Conservation (phyloP, 2,329 filamentous ascomycete species). For the Zymoseptoria ardabiliae region DNA sequence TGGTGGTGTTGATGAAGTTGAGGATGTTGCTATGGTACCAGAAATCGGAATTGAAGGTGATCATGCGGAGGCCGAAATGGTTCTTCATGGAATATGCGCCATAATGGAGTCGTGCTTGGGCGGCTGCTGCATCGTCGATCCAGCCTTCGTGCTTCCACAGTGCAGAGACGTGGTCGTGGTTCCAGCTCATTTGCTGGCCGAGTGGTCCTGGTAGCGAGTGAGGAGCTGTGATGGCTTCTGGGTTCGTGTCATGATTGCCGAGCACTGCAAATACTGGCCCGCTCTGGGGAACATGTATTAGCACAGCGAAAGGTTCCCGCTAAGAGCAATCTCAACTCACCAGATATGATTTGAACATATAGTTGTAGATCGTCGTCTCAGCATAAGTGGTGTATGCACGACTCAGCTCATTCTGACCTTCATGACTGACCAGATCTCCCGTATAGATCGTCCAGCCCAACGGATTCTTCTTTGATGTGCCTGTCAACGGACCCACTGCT, state of each 20-base stretch:
- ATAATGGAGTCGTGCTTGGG: slow-evolving; percentile 47
- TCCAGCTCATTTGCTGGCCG: slow-evolving; percentile 51
- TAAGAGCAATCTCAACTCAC: not conserved
- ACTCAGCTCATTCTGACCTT: slow-evolving; percentile 45
- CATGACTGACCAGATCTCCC: slow-evolving; percentile 51
- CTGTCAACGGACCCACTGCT: slow-evolving; percentile 49
- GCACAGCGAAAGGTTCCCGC: too few relatives aligned
- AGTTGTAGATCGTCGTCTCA: slow-evolving; percentile 44
- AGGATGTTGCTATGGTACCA: slow-evolving; percentile 40
- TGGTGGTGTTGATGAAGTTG: slow-evolving; percentile 46
- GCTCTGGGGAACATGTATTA: slow-evolving; percentile 19
- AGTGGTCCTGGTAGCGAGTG: slow-evolving; percentile 47
- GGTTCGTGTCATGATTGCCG: slow-evolving; percentile 52
- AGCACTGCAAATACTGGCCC: slow-evolving; percentile 51
- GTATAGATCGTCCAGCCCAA: slow-evolving; percentile 52
- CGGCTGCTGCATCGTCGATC: slow-evolving; percentile 41
- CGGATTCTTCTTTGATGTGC: slow-evolving; percentile 41
- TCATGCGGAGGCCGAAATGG: slow-evolving; percentile 46
- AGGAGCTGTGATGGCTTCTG: slow-evolving; percentile 47
- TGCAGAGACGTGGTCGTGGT: slow-evolving; percentile 49
- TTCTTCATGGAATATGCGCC: slow-evolving; percentile 50
- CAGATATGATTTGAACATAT: slow-evolving; percentile 50
- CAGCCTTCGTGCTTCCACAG: slow-evolving; percentile 52
- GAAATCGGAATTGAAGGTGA: slow-evolving; percentile 49
- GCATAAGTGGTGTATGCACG: slow-evolving; percentile 47